Evolutionary conservation across 192 early-diverging fungal genomes (phyloP).

Genomic region (Coemansia sp.): DNA sequence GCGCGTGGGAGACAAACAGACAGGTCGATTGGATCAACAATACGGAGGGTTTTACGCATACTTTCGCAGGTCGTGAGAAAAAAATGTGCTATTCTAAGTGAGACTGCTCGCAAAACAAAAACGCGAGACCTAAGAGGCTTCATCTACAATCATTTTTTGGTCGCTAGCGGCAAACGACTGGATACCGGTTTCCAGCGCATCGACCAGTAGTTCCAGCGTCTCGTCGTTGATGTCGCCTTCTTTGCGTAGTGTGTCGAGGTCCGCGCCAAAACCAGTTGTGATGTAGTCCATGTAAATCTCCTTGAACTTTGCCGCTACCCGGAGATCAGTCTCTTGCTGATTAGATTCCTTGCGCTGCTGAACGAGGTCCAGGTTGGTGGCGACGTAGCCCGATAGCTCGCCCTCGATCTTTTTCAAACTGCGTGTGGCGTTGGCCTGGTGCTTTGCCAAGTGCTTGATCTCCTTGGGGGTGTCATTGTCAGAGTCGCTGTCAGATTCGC

Average conservation of each 20-base stretch:
- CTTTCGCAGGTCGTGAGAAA: not conserved
- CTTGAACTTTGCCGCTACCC: slow-evolving; percentile 27
- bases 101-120: not conserved
- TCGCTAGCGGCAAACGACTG: slow-evolving; percentile 27
- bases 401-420: slow-evolving; percentile 7
- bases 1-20: not conserved
- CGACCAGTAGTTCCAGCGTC: slow-evolving; percentile 40
- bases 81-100: not conserved
- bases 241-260: slow-evolving; percentile 42
- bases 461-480: slow-evolving; percentile 6
- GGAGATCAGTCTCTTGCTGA: slow-evolving; percentile 7
- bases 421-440: slow-evolving; percentile 12
- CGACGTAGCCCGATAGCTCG: slow-evolving; percentile 21
- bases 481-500: slow-evolving; percentile 8
- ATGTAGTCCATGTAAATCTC: slow-evolving; percentile 49
- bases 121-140: not conserved
- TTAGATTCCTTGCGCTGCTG: not conserved
- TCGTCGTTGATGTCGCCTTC: slow-evolving; percentile 34
- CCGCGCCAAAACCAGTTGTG: slow-evolving; percentile 41
- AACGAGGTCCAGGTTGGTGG: slow-evolving; percentile 39
- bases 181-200: slow-evolving; percentile 36
- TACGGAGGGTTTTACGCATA: not conserved
- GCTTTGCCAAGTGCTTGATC: slow-evolving; percentile 8
- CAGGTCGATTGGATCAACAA: not conserved
- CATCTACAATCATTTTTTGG: slow-evolving; percentile 37